These are phyloP conservation scores for Eragrostis nindensis DNA, from an alignment of 176 grass and related monocot genomes.

Conservation along the genomic window DNA sequence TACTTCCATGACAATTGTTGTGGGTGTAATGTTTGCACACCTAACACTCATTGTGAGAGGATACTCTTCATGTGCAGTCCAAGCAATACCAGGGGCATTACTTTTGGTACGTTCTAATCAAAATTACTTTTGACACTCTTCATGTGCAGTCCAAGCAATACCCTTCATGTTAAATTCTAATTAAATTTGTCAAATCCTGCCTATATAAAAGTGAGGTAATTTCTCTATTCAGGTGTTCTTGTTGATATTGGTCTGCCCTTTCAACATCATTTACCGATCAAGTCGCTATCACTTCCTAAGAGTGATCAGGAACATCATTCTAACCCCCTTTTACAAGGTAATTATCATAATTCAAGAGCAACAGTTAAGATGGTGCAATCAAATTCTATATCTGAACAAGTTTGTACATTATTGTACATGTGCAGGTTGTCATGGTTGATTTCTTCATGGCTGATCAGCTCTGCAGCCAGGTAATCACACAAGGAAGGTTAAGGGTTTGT, in stretches of 20 bases:
- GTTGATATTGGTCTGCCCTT: constrained; percentile 78
- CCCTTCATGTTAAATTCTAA: neutral
- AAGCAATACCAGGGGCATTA: constrained; percentile 87
- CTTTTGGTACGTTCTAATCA: constrained; percentile 69
- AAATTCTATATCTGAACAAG: constrained; percentile 32
- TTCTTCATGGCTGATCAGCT: constrained; percentile 99
- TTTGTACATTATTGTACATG: constrained; percentile 18
- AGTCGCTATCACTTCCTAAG: constrained; percentile 80
- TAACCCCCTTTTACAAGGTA: constrained; percentile 98
- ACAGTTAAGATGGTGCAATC: neutral
- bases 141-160: too few relatives aligned
- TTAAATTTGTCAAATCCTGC: constrained; percentile 19
- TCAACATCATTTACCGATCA: constrained; percentile 78
- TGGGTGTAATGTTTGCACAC: constrained; percentile 88
- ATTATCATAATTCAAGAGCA: constrained; percentile 29
- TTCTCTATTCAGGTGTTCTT: constrained; percentile 71
- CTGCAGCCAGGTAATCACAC: constrained; percentile 82
- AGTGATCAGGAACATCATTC: constrained; percentile 88
- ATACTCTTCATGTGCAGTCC: constrained; percentile 73
- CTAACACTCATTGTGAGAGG: constrained; percentile 65
- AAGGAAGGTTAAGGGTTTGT: neutral
- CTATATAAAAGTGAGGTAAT: constrained; percentile 7
- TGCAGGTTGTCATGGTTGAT: constrained; percentile 98
- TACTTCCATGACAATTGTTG: constrained; percentile 73
- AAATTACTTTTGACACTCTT: too few relatives aligned